Evolutionary conservation across 768 basidiomycete species (phyloP).

Genomic region (Sporobolomyces pararoseus): DNA sequence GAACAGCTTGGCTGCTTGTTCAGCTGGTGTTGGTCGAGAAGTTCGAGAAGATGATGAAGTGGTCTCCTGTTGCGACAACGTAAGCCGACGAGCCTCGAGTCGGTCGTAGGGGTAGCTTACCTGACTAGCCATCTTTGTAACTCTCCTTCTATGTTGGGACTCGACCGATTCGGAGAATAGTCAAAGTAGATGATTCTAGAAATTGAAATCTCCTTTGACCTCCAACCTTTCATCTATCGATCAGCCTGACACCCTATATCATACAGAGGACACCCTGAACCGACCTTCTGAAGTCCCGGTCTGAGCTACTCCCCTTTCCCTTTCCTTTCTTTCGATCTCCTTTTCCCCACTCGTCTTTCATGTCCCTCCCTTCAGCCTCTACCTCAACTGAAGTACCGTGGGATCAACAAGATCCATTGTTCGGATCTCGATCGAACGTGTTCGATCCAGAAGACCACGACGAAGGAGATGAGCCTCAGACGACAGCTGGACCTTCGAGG

Average conservation of each 20-base stretch:
- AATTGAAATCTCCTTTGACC: too few species aligned
- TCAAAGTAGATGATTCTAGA: too few species aligned
- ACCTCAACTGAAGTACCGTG: constrained; percentile 8
- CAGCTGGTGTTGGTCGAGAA: background rate
- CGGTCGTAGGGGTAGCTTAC: background rate
- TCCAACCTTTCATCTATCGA: background rate
- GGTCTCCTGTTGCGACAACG: background rate
- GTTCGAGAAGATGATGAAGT: background rate
- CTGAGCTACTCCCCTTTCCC: too few species aligned
- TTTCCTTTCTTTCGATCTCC: too few species aligned
- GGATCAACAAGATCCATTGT: constrained; percentile 33
- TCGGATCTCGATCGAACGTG: background rate
- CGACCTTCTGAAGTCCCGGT: too few species aligned
- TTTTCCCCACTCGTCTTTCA: background rate
- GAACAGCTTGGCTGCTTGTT: constrained; percentile 13
- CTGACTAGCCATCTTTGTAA: constrained; percentile 2
- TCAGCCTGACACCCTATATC: background rate
- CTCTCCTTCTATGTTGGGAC: background rate
- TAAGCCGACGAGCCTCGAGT: background rate
- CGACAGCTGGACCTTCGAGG: background rate
- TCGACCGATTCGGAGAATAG: background rate
- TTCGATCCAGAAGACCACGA: background rate
- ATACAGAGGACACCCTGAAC: too few species aligned
- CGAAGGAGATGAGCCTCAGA: background rate
- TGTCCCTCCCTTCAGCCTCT: background rate